Percentiles rank a stretch among this genome's conserved stretches.
Conservation (phyloP, 768 basidiomycete species). For the Russula sp. region DNA sequence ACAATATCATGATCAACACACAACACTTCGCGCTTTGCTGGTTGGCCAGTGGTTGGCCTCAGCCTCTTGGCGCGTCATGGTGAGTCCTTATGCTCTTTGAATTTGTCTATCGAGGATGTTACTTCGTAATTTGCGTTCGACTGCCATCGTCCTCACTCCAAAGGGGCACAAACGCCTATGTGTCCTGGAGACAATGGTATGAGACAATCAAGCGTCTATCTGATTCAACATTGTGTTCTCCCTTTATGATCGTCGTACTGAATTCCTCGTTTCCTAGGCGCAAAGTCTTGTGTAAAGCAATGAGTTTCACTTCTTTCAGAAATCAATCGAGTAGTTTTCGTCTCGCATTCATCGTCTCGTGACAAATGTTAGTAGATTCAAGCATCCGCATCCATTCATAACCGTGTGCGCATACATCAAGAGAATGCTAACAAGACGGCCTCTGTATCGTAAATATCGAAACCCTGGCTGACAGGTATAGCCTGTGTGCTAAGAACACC, state of each 20-base stretch:
- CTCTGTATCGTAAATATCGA: constrained; percentile 51
- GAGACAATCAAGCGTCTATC: constrained; percentile 56
- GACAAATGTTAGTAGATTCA: background rate
- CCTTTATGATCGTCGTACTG: background rate
- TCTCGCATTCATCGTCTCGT: background rate
- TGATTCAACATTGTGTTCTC: constrained; percentile 38
- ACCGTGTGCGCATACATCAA: background rate
- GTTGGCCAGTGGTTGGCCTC: background rate
- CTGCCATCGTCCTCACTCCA: constrained; percentile 52
- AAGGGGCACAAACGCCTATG: constrained; percentile 72
- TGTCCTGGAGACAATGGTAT: constrained; percentile 63
- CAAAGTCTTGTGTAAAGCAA: background rate
- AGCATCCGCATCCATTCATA: background rate
- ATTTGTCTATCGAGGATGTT: constrained; percentile 46
- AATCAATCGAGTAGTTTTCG: background rate
- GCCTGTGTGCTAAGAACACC: constrained; percentile 39
- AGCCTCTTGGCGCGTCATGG: constrained; percentile 1
- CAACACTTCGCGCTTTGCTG: background rate
- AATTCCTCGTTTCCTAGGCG: background rate
- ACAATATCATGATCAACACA: no score
- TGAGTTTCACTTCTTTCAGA: background rate
- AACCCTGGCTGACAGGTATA: constrained; percentile 38
- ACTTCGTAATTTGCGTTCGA: constrained; percentile 92
- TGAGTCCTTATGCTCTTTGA: constrained; percentile 31
- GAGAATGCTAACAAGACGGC: constrained; percentile 44